phyloP scores from a whole-genome alignment of 352 stramenopile genomes.

The Aphanomyces stellatus region DNA sequence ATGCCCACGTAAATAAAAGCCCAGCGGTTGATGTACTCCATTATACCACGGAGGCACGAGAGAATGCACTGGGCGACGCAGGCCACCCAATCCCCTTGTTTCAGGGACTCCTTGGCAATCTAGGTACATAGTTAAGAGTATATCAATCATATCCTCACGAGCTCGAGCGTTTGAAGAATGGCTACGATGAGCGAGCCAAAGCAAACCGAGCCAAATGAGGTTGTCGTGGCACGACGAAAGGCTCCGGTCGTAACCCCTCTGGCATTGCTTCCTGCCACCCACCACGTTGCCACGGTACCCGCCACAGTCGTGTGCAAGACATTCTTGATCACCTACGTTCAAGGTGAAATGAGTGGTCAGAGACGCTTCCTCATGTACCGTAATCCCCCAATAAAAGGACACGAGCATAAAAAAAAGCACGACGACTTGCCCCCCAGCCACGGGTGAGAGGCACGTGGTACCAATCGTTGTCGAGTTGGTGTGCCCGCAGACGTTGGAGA shows the following conservation, averaged over 20 bases:
- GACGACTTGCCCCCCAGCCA: not conserved
- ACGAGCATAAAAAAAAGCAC: conserved; percentile 36
- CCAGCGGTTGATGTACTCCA: conserved; percentile 74
- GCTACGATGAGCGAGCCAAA: conserved; percentile 67
- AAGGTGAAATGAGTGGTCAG: not conserved
- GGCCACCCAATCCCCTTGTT: conserved; percentile 39
- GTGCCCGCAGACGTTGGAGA: not conserved
- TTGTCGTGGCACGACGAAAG: conserved; percentile 50
- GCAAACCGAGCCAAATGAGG: conserved; percentile 82
- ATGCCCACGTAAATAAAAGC: conserved; percentile 69
- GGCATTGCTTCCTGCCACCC: conserved; percentile 28
- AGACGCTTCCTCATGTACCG: conserved; percentile 27
- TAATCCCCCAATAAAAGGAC: conserved; percentile 73
- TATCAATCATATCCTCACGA: conserved; percentile 18
- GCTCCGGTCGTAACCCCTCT: conserved; percentile 28
- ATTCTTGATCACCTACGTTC: conserved; percentile 32
- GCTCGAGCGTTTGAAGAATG: conserved; percentile 54
- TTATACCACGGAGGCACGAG: conserved; percentile 21
- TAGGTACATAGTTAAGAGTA: not conserved
- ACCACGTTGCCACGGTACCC: conserved; percentile 83
- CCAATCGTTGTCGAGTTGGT: not conserved
- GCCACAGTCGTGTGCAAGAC: conserved; percentile 76
- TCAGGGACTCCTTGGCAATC: conserved; percentile 15
- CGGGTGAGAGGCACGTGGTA: not conserved
- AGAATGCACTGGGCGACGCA: conserved; percentile 46